A percentile compares a stretch with the other conserved stretches of the same genome.
Evolutionary conservation across 2,329 filamentous ascomycete genomes (phyloP).

Genomic region (Tolypocladium paradoxum): DNA sequence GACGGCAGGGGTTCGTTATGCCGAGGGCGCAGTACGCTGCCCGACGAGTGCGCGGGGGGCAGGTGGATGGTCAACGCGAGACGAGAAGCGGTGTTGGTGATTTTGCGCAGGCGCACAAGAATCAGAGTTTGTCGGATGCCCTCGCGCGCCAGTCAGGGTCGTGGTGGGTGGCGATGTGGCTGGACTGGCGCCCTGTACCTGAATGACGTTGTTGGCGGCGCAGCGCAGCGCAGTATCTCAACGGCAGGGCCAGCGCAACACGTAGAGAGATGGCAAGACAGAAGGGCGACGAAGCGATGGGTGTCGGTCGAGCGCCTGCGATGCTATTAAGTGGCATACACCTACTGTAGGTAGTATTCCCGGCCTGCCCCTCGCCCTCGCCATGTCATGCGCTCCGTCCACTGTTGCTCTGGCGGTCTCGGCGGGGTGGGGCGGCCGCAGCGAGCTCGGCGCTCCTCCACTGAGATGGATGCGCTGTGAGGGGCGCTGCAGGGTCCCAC

Average conservation of each 20-base stretch:
- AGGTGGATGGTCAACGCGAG: not conserved
- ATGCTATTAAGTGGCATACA: not conserved
- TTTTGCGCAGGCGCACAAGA: not conserved
- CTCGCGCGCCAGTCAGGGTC: not conserved
- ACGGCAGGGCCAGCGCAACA: no score
- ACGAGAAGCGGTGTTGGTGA: not conserved
- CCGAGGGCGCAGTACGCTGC: not conserved
- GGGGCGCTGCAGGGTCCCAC: not conserved
- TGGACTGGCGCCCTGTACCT: not conserved
- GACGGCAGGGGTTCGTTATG: not conserved
- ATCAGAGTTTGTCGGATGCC: not conserved
- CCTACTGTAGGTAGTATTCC: no score
- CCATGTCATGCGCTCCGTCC: not conserved
- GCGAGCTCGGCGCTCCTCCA: not conserved
- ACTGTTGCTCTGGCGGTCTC: not conserved
- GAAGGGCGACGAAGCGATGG: not conserved
- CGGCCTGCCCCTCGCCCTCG: not conserved
- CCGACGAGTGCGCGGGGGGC: not conserved
- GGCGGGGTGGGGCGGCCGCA: not conserved
- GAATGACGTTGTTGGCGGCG: not conserved
- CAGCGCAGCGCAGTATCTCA: not conserved
- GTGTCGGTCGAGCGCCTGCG: not conserved
- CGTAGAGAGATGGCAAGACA: not conserved
- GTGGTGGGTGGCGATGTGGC: not conserved
- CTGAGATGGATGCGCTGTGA: not conserved